Conservation (phyloP, 768 basidiomycete species). For the Tricholoma terreum region DNA sequence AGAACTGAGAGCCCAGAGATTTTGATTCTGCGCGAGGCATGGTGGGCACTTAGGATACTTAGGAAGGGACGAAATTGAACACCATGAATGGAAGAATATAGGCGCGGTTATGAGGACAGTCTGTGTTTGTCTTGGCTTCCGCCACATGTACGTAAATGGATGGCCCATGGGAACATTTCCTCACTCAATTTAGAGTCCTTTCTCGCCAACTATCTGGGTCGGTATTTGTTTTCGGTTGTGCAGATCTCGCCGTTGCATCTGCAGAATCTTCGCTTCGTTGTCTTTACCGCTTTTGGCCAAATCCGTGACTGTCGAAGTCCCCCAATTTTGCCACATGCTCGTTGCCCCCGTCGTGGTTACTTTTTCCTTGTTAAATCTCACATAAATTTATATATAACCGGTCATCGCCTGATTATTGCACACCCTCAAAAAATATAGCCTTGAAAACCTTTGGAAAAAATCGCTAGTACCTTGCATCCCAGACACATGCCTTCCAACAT, state of each 20-base stretch:
- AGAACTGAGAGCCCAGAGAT: constrained; percentile 22
- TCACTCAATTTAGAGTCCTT: constrained; percentile 28
- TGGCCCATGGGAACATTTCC: constrained; percentile 24
- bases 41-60: constrained; percentile 21
- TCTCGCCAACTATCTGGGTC: constrained; percentile 22
- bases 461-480: not conserved
- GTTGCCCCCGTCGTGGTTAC: not conserved
- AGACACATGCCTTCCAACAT: not conserved
- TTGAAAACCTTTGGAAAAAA: not conserved
- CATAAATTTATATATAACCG: not conserved
- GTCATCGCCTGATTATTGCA: not conserved
- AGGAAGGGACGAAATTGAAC: constrained; percentile 19
- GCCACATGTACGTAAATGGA: constrained; percentile 29
- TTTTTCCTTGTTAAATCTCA: not conserved
- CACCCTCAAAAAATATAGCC: not conserved
- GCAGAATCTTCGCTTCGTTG: constrained; percentile 6
- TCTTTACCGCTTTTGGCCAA: constrained; percentile 12
- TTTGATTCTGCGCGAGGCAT: constrained; percentile 41
- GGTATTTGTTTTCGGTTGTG: constrained; percentile 13
- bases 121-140: constrained; percentile 31
- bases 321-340: constrained; percentile 7
- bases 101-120: constrained; percentile 23
- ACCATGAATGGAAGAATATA: constrained; percentile 14
- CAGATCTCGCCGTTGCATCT: constrained; percentile 2
- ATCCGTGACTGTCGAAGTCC: constrained; percentile 16